Conservation (phyloP, 225 moss, liverwort and hornwort species). For the Physcomitrellopsis africana region DNA sequence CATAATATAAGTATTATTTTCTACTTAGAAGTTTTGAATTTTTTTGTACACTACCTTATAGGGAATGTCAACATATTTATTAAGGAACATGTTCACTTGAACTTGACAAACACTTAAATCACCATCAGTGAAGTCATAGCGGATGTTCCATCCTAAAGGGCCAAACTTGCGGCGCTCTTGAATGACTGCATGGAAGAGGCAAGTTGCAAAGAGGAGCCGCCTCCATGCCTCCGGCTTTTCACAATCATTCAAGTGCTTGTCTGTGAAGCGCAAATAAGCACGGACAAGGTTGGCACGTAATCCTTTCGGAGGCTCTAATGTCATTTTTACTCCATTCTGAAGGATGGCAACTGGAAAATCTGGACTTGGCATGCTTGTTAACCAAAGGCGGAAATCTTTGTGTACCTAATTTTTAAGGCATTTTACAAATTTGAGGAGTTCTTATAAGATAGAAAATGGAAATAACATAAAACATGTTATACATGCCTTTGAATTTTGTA, state of each 20-base stretch:
- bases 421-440: no score
- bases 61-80: slow-evolving; percentile 73
- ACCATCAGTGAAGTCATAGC: slow-evolving; percentile 83
- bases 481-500: no score
- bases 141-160: slow-evolving; percentile 85
- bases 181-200: slow-evolving; percentile 83
- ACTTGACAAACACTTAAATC: slow-evolving; percentile 80
- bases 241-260: slow-evolving; percentile 67
- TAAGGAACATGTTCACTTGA: slow-evolving; percentile 83
- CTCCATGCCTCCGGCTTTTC: slow-evolving; percentile 79
- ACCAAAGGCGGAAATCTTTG: slow-evolving; percentile 85
- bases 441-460: no score
- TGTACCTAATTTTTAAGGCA: slow-evolving; percentile 50
- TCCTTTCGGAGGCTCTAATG: slow-evolving; percentile 82
- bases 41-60: slow-evolving; percentile 53
- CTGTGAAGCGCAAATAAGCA: slow-evolving; percentile 67
- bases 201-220: slow-evolving; percentile 73
- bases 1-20: no score
- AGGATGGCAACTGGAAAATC: slow-evolving; percentile 81
- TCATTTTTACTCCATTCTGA: slow-evolving; percentile 91
- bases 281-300: slow-evolving; percentile 77
- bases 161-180: slow-evolving; percentile 85
- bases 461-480: no score
- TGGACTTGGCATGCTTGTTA: slow-evolving; percentile 88
- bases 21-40: no score